Conservation (phyloP, 129 eudicot species). For the Flaveria bidentis region DNA sequence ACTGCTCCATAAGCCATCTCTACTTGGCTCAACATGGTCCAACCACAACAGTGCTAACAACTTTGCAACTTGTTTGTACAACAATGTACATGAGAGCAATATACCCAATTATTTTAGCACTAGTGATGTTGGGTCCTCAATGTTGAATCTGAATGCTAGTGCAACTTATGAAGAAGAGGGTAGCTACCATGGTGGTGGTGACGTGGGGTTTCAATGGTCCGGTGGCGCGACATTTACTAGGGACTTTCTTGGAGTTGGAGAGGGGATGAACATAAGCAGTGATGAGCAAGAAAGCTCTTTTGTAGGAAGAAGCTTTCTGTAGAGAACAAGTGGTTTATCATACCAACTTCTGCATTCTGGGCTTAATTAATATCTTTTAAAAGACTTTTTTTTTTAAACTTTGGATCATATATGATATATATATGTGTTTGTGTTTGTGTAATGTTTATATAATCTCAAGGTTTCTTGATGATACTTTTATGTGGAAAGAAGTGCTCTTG, state of each 20-base stretch:
- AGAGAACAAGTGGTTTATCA: background rate
- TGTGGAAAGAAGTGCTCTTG: background rate
- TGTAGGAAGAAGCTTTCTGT: slow-evolving; percentile 7
- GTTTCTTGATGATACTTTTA: background rate
- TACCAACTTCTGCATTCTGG: no score
- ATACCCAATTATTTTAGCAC: slow-evolving; percentile 8
- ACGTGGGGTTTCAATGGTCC: slow-evolving; percentile 4
- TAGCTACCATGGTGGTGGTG: background rate
- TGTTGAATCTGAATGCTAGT: background rate
- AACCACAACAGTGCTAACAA: background rate
- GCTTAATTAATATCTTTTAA: background rate
- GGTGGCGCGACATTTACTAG: slow-evolving; percentile 4
- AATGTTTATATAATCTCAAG: background rate
- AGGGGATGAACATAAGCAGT: background rate
- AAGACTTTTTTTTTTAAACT: background rate
- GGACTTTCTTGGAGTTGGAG: slow-evolving; percentile 39
- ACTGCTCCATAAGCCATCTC: slow-evolving; percentile 14
- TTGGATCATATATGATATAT: background rate
- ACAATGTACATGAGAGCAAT: background rate
- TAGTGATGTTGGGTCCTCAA: background rate
- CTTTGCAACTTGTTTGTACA: slow-evolving; percentile 3
- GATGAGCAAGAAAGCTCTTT: background rate
- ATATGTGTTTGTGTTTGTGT: background rate
- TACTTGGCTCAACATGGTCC: slow-evolving; percentile 21
- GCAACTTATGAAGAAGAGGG: slow-evolving; percentile 14